A percentile compares a stretch with the other conserved stretches of the same genome.
phyloP scores from a whole-genome alignment of 2,329 filamentous ascomycete genomes.

The Neurospora sp. region DNA sequence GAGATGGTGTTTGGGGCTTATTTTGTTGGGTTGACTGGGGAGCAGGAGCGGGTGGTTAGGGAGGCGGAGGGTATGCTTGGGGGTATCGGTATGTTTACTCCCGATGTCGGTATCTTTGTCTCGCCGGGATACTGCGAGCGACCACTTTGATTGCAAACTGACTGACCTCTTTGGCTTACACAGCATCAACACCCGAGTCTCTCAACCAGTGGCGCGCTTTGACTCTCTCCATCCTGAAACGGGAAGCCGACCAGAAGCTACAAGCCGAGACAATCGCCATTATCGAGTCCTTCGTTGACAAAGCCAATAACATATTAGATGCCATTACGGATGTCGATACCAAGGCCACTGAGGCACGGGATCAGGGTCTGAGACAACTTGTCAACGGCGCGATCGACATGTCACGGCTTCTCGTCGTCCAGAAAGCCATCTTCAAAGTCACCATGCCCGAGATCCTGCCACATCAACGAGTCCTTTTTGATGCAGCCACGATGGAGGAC shows the following conservation, averaged over 20 bases:
- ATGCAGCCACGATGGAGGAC: conserved; percentile 54
- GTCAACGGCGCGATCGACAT: conserved; percentile 45
- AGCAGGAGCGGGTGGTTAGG: conserved; percentile 42
- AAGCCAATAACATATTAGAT: conserved; percentile 40
- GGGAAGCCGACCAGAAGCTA: conserved; percentile 38
- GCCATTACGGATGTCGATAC: conserved; percentile 32
- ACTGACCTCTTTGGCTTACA: background rate
- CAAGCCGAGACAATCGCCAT: conserved; percentile 34
- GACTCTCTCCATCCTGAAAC: conserved; percentile 51
- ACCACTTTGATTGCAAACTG: too few relatives aligned
- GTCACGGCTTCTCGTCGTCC: conserved; percentile 44
- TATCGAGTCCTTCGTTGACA: conserved; percentile 33
- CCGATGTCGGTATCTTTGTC: too few relatives aligned
- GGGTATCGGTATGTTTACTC: conserved; percentile 27
- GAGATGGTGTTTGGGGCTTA: conserved; percentile 53
- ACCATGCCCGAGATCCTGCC: conserved; percentile 44
- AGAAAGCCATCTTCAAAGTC: conserved; percentile 48
- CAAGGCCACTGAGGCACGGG: conserved; percentile 32
- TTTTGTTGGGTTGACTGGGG: conserved; percentile 50
- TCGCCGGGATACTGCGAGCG: too few relatives aligned
- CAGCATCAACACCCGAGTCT: conserved; percentile 31
- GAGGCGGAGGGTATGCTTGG: conserved; percentile 37
- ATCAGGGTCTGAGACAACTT: conserved; percentile 43
- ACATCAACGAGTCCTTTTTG: conserved; percentile 47
- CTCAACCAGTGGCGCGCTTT: conserved; percentile 58